Evolutionary conservation across 441 rosid species (phyloP).

Genomic region (Arabidopsis lyrata): DNA sequence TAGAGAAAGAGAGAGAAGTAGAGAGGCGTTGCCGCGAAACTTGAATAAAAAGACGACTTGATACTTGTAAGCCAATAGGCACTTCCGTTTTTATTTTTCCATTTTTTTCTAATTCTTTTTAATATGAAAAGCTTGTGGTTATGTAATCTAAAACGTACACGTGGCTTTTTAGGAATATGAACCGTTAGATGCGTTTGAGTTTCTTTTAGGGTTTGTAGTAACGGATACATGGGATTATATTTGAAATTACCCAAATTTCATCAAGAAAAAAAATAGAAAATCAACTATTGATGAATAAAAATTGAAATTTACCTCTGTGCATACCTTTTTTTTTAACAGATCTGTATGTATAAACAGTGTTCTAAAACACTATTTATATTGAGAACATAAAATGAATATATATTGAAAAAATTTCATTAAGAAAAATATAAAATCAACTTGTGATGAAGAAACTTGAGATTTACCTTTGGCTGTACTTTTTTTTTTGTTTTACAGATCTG

Average conservation of each 20-base stretch:
- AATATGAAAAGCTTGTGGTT: background rate
- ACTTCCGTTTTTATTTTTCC: constrained; percentile 10
- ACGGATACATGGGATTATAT: constrained; percentile 44
- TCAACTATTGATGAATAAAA: no score
- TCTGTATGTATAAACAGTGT: no score
- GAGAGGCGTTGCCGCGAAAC: constrained; percentile 82
- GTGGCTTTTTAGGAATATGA: background rate
- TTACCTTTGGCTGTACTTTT: no score
- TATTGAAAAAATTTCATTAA: no score
- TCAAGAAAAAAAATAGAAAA: no score
- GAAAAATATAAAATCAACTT: no score
- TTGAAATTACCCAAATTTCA: constrained; percentile 16
- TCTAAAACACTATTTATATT: no score
- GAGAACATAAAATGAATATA: no score
- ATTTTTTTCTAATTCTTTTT: background rate
- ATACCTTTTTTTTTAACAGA: no score
- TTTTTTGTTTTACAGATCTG: background rate
- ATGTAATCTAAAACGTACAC: constrained; percentile 37
- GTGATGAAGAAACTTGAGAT: no score
- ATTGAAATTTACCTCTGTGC: no score
- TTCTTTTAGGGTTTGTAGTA: constrained; percentile 34
- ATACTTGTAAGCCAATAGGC: constrained; percentile 50
- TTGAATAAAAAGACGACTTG: constrained; percentile 71
- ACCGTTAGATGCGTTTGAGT: constrained; percentile 41
- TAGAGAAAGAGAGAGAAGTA: constrained; percentile 24